These are phyloP conservation scores for Emmonsiellopsis sp. DNA, from an alignment of 2,329 filamentous ascomycete genomes.

Conservation along the genomic window DNA sequence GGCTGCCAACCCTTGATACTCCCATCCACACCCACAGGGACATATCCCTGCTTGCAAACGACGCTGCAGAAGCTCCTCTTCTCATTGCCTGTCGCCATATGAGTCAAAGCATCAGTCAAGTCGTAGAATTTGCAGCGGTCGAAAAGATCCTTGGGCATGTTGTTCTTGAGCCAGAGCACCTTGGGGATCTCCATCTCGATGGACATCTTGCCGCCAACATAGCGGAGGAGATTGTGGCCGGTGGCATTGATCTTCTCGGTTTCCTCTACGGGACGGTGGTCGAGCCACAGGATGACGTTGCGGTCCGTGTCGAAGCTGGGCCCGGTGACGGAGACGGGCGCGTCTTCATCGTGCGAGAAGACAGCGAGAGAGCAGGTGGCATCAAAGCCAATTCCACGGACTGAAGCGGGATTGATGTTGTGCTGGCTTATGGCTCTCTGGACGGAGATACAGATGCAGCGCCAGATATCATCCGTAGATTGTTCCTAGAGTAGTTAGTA, in stretches of 20 bases:
- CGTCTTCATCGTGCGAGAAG: constrained; percentile 79
- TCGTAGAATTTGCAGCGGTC: constrained; percentile 96
- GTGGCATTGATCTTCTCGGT: constrained; percentile 90
- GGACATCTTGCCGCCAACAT: constrained; percentile 96
- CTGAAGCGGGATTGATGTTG: constrained; percentile 62
- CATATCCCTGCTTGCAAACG: constrained; percentile 94
- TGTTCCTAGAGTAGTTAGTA: constrained; percentile 58
- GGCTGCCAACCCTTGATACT: constrained; percentile 98
- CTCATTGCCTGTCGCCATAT: constrained; percentile 87
- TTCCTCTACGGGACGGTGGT: constrained; percentile 85
- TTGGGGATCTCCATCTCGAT: constrained; percentile 99
- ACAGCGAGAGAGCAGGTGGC: constrained; percentile 96
- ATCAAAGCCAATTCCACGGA: constrained; percentile 92
- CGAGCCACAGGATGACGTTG: constrained; percentile 95
- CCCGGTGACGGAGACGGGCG: constrained; percentile 82
- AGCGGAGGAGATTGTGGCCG: constrained; percentile 82
- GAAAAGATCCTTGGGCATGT: constrained; percentile 90
- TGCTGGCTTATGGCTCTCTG: constrained; percentile 74
- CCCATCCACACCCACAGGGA: constrained; percentile 93
- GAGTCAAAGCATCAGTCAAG: constrained; percentile 82
- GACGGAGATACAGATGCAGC: constrained; percentile 83
- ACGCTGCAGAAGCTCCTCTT: constrained; percentile 90
- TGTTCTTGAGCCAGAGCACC: constrained; percentile 94
- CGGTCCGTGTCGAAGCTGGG: constrained; percentile 82
- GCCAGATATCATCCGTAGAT: constrained; percentile 96